These are phyloP conservation scores for Aspergillus brunneoviolaceus DNA, from an alignment of 2,329 filamentous ascomycete genomes.

Conservation along the genomic window DNA sequence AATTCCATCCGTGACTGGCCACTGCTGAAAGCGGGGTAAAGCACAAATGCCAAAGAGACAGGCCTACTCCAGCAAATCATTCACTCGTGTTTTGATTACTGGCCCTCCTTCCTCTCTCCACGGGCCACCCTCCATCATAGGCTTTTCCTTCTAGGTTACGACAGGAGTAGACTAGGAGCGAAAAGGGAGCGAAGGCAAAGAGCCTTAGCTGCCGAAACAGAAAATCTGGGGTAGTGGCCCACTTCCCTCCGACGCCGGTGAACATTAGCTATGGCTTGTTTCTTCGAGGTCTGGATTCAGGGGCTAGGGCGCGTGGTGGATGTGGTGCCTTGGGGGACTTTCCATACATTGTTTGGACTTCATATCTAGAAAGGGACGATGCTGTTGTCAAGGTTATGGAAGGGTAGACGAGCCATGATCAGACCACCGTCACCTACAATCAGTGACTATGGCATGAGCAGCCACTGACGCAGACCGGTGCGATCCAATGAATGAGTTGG, in stretches of 20 bases:
- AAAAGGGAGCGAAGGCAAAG: not conserved
- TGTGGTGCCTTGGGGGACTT: not conserved
- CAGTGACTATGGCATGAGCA: not conserved
- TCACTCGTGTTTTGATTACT: too few species aligned
- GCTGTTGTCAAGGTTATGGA: not conserved
- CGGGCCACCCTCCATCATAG: too few species aligned
- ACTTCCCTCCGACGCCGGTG: not conserved
- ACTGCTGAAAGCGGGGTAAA: not conserved
- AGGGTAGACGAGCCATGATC: not conserved
- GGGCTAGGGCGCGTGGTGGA: not conserved
- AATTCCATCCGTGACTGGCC: not conserved
- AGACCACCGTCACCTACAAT: not conserved
- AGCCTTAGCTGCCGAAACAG: not conserved
- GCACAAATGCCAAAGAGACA: not conserved
- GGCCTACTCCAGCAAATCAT: not conserved
- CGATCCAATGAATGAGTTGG: not conserved
- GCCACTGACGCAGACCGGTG: conserved; percentile 1
- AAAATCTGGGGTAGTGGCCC: not conserved
- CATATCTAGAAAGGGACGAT: too few species aligned
- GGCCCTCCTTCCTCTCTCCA: too few species aligned
- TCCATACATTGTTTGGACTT: not conserved
- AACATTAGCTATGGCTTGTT: not conserved
- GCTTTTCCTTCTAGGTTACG: too few species aligned
- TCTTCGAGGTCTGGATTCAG: not conserved
- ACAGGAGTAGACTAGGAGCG: not conserved